Percentiles rank a stretch among this genome's conserved stretches.
phyloP scores from a whole-genome alignment of 2,329 filamentous ascomycete genomes.

The Aureobasidium leucospermi region DNA sequence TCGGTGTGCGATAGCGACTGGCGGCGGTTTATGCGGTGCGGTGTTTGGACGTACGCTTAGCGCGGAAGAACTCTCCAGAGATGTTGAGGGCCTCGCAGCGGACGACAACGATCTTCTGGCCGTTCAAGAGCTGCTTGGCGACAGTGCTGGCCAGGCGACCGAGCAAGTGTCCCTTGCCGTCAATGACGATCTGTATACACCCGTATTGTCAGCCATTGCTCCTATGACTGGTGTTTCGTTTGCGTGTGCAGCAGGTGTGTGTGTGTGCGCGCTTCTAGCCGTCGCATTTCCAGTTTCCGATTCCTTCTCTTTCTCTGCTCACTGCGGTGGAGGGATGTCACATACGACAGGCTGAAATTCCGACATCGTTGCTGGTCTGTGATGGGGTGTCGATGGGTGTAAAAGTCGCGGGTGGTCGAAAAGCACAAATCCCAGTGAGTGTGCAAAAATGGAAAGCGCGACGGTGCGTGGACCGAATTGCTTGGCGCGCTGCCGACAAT shows the following conservation, averaged over 20 bases:
- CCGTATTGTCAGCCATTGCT: conserved; percentile 14
- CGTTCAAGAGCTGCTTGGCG: conserved; percentile 97
- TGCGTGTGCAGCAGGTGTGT: neutral
- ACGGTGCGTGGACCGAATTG: neutral
- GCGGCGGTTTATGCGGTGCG: conserved; percentile 11
- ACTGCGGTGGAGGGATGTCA: conserved; percentile 21
- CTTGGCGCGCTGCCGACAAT: neutral
- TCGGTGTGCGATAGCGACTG: neutral
- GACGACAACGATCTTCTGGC: conserved; percentile 98
- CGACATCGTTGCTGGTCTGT: conserved; percentile 47
- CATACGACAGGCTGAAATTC: conserved; percentile 57
- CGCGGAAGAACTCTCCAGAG: conserved; percentile 99
- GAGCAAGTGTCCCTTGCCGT: conserved; percentile 99
- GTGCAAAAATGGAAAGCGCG: conserved; percentile 2
- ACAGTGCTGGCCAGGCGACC: conserved; percentile 97
- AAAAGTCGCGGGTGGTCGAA: conserved; percentile 3
- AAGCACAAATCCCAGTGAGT: neutral
- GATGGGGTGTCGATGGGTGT: neutral
- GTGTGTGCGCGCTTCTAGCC: neutral
- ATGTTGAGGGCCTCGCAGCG: conserved; percentile 99
- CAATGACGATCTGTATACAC: conserved; percentile 75
- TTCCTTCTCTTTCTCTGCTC: conserved; percentile 6
- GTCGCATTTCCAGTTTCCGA: neutral
- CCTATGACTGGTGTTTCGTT: conserved; percentile 1
- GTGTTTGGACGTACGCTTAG: conserved; percentile 79